These are phyloP conservation scores for Skeletonema menzelii DNA, from an alignment of 108 stramenopile species.

Conservation along the genomic window DNA sequence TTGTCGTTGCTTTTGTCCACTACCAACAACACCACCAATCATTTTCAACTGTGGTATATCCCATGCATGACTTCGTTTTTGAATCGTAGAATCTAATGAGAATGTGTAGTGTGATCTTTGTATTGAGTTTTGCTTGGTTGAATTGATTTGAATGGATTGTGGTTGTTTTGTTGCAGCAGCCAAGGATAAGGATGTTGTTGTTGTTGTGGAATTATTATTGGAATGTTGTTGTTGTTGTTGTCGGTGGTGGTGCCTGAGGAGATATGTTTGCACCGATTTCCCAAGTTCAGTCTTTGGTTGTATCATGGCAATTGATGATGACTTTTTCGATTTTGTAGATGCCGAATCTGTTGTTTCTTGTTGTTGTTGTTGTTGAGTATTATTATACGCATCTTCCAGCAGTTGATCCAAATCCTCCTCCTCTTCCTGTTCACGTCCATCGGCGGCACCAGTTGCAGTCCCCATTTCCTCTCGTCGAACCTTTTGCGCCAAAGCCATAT, in stretches of 20 bases:
- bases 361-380: background rate
- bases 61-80: constrained; percentile 31
- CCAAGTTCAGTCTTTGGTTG: constrained; percentile 37
- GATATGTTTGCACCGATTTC: constrained; percentile 18
- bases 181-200: too few relatives aligned
- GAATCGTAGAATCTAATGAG: constrained; percentile 36
- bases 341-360: background rate
- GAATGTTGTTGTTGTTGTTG: background rate
- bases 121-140: constrained; percentile 35
- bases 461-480: constrained; percentile 57
- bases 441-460: background rate
- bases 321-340: background rate
- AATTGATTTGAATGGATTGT: constrained; percentile 18
- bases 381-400: constrained; percentile 22
- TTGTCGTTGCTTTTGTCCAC: background rate
- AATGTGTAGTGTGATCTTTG: constrained; percentile 35
- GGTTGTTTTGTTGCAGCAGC: background rate
- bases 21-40: background rate
- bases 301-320: background rate
- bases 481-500: constrained; percentile 83
- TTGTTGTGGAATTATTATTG: background rate
- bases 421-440: background rate
- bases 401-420: constrained; percentile 40
- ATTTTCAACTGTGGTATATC: constrained; percentile 33
- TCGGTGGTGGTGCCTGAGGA: constrained; percentile 7